Base-by-base conservation (phyloP, 768 basidiomycete genomes). In the Mycena latifolia region DNA sequence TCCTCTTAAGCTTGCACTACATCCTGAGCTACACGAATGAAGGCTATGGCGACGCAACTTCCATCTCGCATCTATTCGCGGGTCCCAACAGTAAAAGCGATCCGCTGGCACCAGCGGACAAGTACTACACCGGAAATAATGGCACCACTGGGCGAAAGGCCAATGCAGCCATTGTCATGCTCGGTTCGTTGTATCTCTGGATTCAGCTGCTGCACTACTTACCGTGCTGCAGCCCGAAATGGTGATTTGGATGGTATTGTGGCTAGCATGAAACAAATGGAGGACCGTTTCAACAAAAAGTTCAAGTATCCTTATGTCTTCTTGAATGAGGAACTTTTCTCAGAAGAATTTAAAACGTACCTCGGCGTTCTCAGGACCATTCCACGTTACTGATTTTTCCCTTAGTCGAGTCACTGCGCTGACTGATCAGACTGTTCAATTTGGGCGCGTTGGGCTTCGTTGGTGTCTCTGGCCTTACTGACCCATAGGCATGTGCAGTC, bases 231-330 rank as follows among this genome's bases (percentile, higher is more conserved):
- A 87, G 90, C 88, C 9, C 81, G 89, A 3, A 90, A 91, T 73
- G 75, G 81, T 43, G 89, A 90, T 73, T 73, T 91, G 65, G 81
- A 84, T 55, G 86, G 87, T 7, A 85, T 91, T 55, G 70, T 89
- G 43, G 83, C 80, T 68, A 91, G 88, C 66, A 83, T 92, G 76
- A 89, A 90, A 74, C 89, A 91, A 74, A 85, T 92, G 80, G 97
- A 99, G 79, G 91, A 94, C 74, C 82, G 92, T 43, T 98, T 98
- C 82, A 99, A 99, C 83, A 87, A 88, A 66, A 90, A 91, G 75
- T 95, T 90, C 72, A 81, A 79, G 25, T 96, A 96, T 76, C 92
- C 93, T 18, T 96, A 93, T 73, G 89, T 92, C 43, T 94, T 96
- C 77, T 82, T 98, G 60, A 96, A 96, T 74, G 95, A 98, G 35